A percentile compares a stretch with the other conserved stretches of the same genome.
These are phyloP conservation scores for Pseudogymnoascus sp. DNA, from an alignment of 2,329 filamentous ascomycete genomes.

Conservation along the genomic window DNA sequence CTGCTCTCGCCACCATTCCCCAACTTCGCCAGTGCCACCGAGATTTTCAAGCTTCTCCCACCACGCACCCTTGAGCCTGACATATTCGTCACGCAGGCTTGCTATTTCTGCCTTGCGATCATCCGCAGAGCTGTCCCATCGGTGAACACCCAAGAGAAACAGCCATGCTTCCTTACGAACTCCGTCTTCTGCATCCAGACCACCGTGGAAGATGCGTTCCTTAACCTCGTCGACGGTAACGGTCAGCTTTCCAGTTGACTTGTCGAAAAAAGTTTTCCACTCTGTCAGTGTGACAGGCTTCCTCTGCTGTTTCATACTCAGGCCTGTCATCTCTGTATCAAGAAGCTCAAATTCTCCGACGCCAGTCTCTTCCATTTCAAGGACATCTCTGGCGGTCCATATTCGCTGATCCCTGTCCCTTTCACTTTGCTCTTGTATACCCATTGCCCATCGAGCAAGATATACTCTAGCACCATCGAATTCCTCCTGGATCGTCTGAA, in stretches of 20 bases:
- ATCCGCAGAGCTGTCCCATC: slow-evolving; percentile 84
- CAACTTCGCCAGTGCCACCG: slow-evolving; percentile 68
- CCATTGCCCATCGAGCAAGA: slow-evolving; percentile 95
- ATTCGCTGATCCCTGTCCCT: slow-evolving; percentile 76
- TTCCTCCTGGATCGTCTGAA: slow-evolving; percentile 91
- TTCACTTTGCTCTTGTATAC: slow-evolving; percentile 94
- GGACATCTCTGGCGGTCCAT: slow-evolving; percentile 86
- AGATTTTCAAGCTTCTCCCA: slow-evolving; percentile 90
- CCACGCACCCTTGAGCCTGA: slow-evolving; percentile 88
- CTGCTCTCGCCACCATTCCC: slow-evolving; percentile 97
- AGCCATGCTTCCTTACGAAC: slow-evolving; percentile 96
- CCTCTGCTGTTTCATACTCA: slow-evolving; percentile 69
- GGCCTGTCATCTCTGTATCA: slow-evolving; percentile 63
- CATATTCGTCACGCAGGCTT: slow-evolving; percentile 84
- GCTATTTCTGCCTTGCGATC: slow-evolving; percentile 79
- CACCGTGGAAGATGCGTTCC: slow-evolving; percentile 93
- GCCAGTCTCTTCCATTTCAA: slow-evolving; percentile 89
- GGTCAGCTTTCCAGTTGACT: slow-evolving; percentile 62
- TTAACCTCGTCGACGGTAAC: slow-evolving; percentile 89
- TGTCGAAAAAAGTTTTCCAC: slow-evolving; percentile 87
- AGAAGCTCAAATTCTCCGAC: slow-evolving; percentile 95
- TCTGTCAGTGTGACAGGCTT: slow-evolving; percentile 73
- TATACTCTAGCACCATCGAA: slow-evolving; percentile 96
- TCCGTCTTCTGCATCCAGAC: slow-evolving; percentile 78
- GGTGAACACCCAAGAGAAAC: slow-evolving; percentile 82